phyloP scores from a whole-genome alignment of 257 asterid genomes.

The Fraxinus excelsior region DNA sequence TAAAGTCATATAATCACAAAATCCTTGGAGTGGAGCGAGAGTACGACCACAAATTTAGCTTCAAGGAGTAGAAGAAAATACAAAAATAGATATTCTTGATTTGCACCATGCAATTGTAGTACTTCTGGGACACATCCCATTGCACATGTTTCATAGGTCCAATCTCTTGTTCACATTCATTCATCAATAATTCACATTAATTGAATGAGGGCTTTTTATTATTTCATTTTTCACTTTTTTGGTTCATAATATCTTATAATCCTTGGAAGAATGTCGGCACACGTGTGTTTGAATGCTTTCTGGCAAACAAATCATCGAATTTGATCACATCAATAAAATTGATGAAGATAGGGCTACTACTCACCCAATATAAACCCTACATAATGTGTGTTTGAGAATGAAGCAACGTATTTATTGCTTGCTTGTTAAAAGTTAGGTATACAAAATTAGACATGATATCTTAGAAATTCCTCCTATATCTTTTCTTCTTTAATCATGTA shows the following conservation, averaged over 20 bases:
- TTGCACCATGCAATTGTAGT: slow-evolving; percentile 25
- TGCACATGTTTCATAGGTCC: slow-evolving; percentile 9
- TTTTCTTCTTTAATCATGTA: not conserved
- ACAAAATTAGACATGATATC: not conserved
- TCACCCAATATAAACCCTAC: not conserved
- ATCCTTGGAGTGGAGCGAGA: too few relatives aligned
- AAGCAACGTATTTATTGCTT: not conserved
- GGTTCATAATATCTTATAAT: slow-evolving; percentile 24
- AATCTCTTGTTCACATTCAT: not conserved
- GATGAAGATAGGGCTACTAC: slow-evolving; percentile 13
- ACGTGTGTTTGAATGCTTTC: slow-evolving; percentile 41
- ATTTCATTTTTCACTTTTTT: slow-evolving; percentile 10
- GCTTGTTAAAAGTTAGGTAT: not conserved
- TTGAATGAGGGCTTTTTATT: slow-evolving; percentile 26
- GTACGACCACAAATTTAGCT: not conserved
- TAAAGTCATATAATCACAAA: too few relatives aligned
- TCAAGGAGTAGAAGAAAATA: too few relatives aligned
- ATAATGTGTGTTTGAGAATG: slow-evolving; percentile 17
- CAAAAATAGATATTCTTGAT: slow-evolving; percentile 7
- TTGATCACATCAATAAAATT: slow-evolving; percentile 32
- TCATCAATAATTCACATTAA: slow-evolving; percentile 31
- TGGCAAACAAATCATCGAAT: slow-evolving; percentile 35
- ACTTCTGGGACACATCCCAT: slow-evolving; percentile 17
- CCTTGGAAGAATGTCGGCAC: slow-evolving; percentile 46
- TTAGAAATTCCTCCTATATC: not conserved